Conservation (phyloP, 352 stramenopile genomes). For the Achlya hypogyna region DNA sequence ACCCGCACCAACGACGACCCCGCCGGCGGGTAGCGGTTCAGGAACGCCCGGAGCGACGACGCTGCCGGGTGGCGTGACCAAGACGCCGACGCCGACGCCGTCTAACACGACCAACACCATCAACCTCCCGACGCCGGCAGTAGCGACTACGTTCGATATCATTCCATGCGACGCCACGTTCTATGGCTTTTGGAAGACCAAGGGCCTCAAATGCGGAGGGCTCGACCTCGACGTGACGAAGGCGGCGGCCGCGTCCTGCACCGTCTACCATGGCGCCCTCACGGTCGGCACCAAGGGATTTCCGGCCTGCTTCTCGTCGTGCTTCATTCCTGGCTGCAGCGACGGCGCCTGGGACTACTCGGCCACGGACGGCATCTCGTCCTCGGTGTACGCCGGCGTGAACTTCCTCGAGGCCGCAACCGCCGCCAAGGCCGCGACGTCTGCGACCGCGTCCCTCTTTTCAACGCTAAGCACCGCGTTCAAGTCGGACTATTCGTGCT, state of each 20-base stretch:
- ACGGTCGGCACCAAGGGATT: slow-evolving; percentile 32
- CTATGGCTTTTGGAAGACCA: slow-evolving; percentile 63
- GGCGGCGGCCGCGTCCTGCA: slow-evolving; percentile 45
- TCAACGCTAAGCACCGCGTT: neutral
- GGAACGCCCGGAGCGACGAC: slow-evolving; percentile 12
- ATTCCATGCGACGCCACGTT: slow-evolving; percentile 69
- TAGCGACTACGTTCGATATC: slow-evolving; percentile 26
- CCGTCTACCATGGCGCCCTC: slow-evolving; percentile 68
- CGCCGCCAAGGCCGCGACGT: neutral
- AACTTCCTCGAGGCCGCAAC: neutral
- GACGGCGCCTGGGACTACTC: slow-evolving; percentile 52
- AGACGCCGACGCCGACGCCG: neutral
- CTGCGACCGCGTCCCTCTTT: neutral
- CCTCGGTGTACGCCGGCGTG: slow-evolving; percentile 46
- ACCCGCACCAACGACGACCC: neutral
- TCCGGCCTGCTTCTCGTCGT: slow-evolving; percentile 62
- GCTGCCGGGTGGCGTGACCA: neutral
- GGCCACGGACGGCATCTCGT: slow-evolving; percentile 48
- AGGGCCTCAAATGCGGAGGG: slow-evolving; percentile 51
- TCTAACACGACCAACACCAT: slow-evolving; percentile 21
- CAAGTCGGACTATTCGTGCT: neutral
- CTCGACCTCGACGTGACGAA: slow-evolving; percentile 37
- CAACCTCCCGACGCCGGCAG: slow-evolving; percentile 23
- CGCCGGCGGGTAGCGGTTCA: slow-evolving; percentile 14
- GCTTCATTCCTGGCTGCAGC: slow-evolving; percentile 60